phyloP scores from a whole-genome alignment of 768 basidiomycete species.

The Terana coerulea region DNA sequence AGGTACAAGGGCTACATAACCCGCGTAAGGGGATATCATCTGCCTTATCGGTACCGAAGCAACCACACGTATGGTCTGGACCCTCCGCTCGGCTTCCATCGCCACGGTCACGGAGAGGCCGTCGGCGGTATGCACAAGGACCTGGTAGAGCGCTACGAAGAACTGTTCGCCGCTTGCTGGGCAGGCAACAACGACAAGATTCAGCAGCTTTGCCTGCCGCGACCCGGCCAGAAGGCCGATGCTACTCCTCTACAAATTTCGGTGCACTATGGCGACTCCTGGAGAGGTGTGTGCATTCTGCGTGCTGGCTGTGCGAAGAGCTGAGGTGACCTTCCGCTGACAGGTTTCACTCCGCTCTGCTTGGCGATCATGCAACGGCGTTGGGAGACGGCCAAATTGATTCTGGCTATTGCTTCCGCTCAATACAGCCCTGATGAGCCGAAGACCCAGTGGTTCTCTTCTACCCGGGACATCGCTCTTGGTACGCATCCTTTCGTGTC shows the following conservation, averaged over 20 bases:
- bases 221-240: conserved; percentile 23
- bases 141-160: conserved; percentile 40
- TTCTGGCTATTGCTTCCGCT: conserved; percentile 53
- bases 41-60: neutral
- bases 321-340: neutral
- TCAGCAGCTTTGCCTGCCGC: conserved; percentile 49
- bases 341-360: conserved; percentile 47
- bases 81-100: conserved; percentile 1
- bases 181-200: conserved; percentile 48
- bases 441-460: conserved; percentile 13
- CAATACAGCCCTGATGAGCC: conserved; percentile 43
- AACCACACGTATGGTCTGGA: neutral
- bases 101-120: neutral
- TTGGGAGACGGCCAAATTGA: conserved; percentile 56
- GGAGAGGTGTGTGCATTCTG: conserved; percentile 8
- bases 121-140: conserved; percentile 25
- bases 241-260: conserved; percentile 41
- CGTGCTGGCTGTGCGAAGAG: neutral
- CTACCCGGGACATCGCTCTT: conserved; percentile 26
- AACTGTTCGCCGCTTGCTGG: conserved; percentile 55
- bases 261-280: conserved; percentile 26
- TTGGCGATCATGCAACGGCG: conserved; percentile 45
- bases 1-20: neutral
- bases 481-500: conserved; percentile 18
- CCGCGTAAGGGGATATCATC: neutral